Conservation (phyloP, 1,284 basidiomycete genomes). For the Stygiomarasmius scandens region DNA sequence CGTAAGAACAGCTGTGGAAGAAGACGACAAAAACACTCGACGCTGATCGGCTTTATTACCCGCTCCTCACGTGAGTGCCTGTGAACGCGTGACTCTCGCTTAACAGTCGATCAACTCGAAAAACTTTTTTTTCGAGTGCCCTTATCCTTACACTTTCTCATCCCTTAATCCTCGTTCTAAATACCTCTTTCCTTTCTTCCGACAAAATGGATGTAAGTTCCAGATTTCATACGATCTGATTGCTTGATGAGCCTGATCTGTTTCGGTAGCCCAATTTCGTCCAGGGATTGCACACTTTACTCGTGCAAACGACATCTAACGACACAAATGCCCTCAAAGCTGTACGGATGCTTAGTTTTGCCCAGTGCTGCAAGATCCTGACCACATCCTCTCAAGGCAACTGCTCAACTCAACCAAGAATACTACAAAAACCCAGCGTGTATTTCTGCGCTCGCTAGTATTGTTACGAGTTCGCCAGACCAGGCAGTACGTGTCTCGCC, state of each 20-base stretch:
- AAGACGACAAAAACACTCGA: too few species aligned
- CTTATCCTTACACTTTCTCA: constrained; percentile 10
- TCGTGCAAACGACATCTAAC: constrained; percentile 82
- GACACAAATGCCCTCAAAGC: constrained; percentile 88
- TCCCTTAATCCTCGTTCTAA: constrained; percentile 11
- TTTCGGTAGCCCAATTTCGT: constrained; percentile 62
- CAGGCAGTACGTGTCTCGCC: constrained; percentile 51
- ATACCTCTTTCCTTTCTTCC: constrained; percentile 21
- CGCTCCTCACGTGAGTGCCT: too few species aligned
- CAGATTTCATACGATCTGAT: constrained; percentile 9
- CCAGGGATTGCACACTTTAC: constrained; percentile 81
- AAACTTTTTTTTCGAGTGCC: constrained; percentile 1
- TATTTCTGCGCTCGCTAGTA: constrained; percentile 89
- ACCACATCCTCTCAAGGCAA: constrained; percentile 63
- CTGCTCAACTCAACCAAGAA: constrained; percentile 86
- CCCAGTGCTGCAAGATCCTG: constrained; percentile 10
- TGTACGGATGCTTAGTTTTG: constrained; percentile 53
- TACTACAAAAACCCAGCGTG: constrained; percentile 92
- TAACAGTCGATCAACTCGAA: not conserved
- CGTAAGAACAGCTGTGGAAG: too few species aligned
- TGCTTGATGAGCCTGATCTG: constrained; percentile 5
- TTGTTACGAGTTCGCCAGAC: constrained; percentile 86
- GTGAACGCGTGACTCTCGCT: too few species aligned
- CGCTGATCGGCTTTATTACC: too few species aligned
- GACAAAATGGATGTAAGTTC: constrained; percentile 31